Percentiles rank a stretch among this genome's conserved stretches.
Conservation (phyloP, 2,329 filamentous ascomycete genomes). For the Exserohilum turcica region DNA sequence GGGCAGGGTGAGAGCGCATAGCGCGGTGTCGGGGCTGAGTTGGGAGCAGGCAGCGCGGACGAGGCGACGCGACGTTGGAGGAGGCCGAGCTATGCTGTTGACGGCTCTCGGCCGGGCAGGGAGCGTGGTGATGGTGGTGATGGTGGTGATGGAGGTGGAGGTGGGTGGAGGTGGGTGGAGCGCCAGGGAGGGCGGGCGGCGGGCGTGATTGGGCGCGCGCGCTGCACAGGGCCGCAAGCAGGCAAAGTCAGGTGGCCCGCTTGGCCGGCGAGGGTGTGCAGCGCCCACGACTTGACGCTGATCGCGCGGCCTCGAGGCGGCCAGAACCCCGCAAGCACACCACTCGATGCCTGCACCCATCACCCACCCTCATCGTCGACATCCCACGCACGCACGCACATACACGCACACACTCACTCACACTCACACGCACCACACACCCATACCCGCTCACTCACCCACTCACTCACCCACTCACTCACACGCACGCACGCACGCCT, state of each 20-base stretch:
- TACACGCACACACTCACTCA: slow-evolving; percentile 17
- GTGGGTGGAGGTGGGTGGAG: slow-evolving; percentile 19
- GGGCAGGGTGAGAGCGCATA: not conserved
- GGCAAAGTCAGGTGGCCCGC: slow-evolving; percentile 25
- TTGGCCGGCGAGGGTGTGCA: slow-evolving; percentile 17
- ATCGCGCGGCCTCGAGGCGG: slow-evolving; percentile 21
- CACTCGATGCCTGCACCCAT: slow-evolving; percentile 5
- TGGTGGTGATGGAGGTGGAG: slow-evolving; percentile 25
- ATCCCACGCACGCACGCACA: slow-evolving; percentile 20
- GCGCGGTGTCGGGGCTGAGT: not conserved
- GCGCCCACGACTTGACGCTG: slow-evolving; percentile 24
- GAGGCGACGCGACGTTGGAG: not conserved
- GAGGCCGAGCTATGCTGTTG: not conserved
- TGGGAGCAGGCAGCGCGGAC: not conserved
- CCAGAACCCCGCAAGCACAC: slow-evolving; percentile 13
- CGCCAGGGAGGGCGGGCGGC: not conserved
- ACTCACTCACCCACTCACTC: too few species aligned
- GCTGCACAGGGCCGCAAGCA: slow-evolving; percentile 16
- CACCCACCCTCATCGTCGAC: slow-evolving; percentile 21
- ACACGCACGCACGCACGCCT: too few species aligned
- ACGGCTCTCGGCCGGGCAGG: not conserved
- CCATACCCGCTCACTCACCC: too few species aligned
- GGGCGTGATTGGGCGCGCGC: too few species aligned
- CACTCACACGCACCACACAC: too few species aligned
- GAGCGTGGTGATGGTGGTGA: too few species aligned